Evolutionary conservation across 352 stramenopile species (phyloP), one percentile per base, ranked within the genome.

Genomic region (Thalassiosira ordinaria): DNA sequence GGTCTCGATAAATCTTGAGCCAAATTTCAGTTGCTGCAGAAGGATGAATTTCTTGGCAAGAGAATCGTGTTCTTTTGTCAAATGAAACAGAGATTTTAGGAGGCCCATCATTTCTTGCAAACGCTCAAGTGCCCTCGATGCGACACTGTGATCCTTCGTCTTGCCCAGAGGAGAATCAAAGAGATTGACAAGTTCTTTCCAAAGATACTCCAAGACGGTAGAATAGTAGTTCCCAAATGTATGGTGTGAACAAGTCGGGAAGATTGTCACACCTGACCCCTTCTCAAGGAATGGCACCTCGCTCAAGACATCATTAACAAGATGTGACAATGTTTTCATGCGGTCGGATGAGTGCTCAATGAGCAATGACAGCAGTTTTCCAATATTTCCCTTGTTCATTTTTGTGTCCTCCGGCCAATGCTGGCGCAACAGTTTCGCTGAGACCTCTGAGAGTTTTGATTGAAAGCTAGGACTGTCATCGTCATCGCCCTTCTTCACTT

Each of bases 371-470:
- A 87, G 70, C 14, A 89, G 62, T 44, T 77, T 74, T 56, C 83
- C 80, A 22, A 89, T 71, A 71, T 86, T 88, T 13, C 37, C 67
- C 59, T 78, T 88, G 51, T 85, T 85, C 59, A 88, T 67, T 53
- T 85, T 87, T 33, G 61, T 75, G 27, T 75, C 72, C 35, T 81
- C 71, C 0, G 71, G 70, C 79, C 75, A 89, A 5, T 79, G 35
- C 8, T 73, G 55, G 16, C 52, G 29, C 9, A 89, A 55, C 7
- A 89, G 61, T 53, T 74, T 71, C 18, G 80, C 27, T 11, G 70
- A 66, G 13, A 86, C 27, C 11, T 68, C 37, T 13, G 74, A 86
- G 46, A 89, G 53, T 51, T 77, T 85, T 24, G 70, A 78, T 22
- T 31, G 55, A 37, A 86, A 69, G 20, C 31, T 27, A 44, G 26